phyloP scores from a whole-genome alignment of 2,329 filamentous ascomycete species.

The Paecilomyces sp. region DNA sequence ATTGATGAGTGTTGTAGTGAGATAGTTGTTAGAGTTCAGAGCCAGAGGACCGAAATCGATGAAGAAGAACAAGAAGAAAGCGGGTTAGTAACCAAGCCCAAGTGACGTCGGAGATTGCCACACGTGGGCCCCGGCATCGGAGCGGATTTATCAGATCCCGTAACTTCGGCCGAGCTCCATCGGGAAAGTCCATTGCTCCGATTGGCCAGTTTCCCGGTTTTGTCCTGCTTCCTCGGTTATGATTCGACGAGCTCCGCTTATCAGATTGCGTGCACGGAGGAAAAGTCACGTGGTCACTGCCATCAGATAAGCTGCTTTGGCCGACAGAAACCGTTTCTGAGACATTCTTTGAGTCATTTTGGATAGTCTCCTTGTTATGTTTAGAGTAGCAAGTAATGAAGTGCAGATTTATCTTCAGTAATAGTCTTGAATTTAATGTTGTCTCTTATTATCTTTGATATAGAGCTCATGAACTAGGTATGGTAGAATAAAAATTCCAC shows the following conservation, averaged over 20 bases:
- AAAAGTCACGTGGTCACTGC: background rate
- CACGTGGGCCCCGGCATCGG: background rate
- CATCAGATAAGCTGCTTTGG: background rate
- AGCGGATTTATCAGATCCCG: background rate
- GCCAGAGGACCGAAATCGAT: constrained; percentile 1
- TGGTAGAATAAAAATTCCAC: background rate
- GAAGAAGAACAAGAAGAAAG: constrained; percentile 13
- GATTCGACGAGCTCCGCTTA: background rate
- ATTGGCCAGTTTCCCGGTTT: background rate
- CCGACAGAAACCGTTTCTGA: background rate
- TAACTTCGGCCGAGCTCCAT: constrained; percentile 7
- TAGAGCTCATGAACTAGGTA: background rate
- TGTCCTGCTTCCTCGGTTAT: background rate
- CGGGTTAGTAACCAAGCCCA: background rate
- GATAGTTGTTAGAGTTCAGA: background rate
- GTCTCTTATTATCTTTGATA: background rate
- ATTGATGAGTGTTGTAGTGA: background rate
- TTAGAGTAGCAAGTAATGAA: too few species aligned
- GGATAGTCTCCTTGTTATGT: too few species aligned
- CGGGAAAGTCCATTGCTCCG: constrained; percentile 8
- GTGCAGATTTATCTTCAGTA: too few species aligned
- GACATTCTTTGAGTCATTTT: too few species aligned
- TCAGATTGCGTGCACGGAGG: background rate
- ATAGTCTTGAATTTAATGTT: background rate
- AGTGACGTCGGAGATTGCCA: background rate